phyloP scores from a whole-genome alignment of 2,329 filamentous ascomycete species.

The Fusarium sp. region DNA sequence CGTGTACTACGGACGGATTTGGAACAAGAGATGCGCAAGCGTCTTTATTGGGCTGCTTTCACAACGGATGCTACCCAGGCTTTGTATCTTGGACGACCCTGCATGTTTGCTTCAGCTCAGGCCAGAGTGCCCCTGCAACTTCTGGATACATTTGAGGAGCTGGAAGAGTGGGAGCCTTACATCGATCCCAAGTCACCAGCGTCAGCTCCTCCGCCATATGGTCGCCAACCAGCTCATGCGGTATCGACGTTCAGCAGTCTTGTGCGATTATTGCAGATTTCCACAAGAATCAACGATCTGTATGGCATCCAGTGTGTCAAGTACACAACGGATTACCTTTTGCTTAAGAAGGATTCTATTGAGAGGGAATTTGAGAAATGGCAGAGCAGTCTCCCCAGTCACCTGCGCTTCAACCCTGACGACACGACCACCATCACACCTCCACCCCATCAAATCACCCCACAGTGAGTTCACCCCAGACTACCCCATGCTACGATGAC shows the following conservation, averaged over 20 bases:
- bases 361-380: slow-evolving; percentile 45
- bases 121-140: slow-evolving; percentile 48
- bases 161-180: slow-evolving; percentile 51
- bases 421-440: slow-evolving; percentile 43
- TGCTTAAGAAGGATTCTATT: slow-evolving; percentile 43
- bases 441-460: slow-evolving; percentile 47
- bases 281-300: slow-evolving; percentile 44
- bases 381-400: slow-evolving; percentile 41
- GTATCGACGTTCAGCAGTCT: slow-evolving; percentile 47
- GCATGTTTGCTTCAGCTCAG: slow-evolving; percentile 48
- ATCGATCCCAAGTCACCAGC: slow-evolving; percentile 45
- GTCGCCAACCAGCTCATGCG: slow-evolving; percentile 45
- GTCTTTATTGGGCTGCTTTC: slow-evolving; percentile 51
- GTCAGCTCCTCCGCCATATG: slow-evolving; percentile 42
- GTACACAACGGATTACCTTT: slow-evolving; percentile 42
- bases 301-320: slow-evolving; percentile 46
- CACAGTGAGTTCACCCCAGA: slow-evolving; percentile 39
- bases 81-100: slow-evolving; percentile 50
- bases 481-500: background rate
- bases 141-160: slow-evolving; percentile 50
- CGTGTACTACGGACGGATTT: slow-evolving; percentile 45
- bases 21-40: slow-evolving; percentile 50
- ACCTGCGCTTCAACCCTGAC: slow-evolving; percentile 45
- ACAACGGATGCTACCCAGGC: slow-evolving; percentile 50
- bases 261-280: slow-evolving; percentile 46